These are phyloP conservation scores for Alliaria petiolata DNA, from an alignment of 345 rosid genomes.

Conservation along the genomic window DNA sequence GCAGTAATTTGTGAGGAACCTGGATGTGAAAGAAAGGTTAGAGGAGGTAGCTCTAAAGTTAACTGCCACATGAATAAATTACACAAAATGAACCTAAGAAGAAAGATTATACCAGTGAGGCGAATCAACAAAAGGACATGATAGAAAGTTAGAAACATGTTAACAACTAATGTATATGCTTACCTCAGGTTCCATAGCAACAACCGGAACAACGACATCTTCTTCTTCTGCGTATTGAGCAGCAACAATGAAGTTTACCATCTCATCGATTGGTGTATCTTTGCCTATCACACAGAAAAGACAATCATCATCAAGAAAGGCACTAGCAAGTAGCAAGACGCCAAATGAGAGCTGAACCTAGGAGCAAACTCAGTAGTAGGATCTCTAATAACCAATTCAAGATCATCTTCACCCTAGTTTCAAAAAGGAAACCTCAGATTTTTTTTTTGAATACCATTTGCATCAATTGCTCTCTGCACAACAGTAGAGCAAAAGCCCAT, in stretches of 20 bases:
- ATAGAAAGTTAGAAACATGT: background rate
- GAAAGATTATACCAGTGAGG: slow-evolving; percentile 1
- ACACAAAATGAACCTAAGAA: background rate
- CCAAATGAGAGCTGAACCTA: background rate
- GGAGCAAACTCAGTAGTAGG: too few species aligned
- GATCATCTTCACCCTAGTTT: too few species aligned
- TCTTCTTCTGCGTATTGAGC: slow-evolving; percentile 43
- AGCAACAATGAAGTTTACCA: slow-evolving; percentile 80
- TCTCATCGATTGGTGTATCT: slow-evolving; percentile 54
- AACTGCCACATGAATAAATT: background rate
- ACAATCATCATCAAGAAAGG: slow-evolving; percentile 6
- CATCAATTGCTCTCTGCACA: slow-evolving; percentile 64
- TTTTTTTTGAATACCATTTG: slow-evolving; percentile 57
- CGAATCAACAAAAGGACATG: background rate
- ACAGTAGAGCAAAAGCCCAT: slow-evolving; percentile 79
- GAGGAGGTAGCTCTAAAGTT: too few species aligned
- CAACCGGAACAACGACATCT: slow-evolving; percentile 8
- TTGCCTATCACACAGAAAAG: slow-evolving; percentile 45
- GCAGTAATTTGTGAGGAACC: slow-evolving; percentile 52
- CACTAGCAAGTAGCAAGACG: background rate
- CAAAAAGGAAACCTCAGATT: too few species aligned
- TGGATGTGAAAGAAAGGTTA: slow-evolving; percentile 12
- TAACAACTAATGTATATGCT: background rate
- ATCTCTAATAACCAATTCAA: too few species aligned
- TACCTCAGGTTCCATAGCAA: slow-evolving; percentile 44